phyloP scores from a whole-genome alignment of 164 flowering plant genomes.

The Sedum album region DNA sequence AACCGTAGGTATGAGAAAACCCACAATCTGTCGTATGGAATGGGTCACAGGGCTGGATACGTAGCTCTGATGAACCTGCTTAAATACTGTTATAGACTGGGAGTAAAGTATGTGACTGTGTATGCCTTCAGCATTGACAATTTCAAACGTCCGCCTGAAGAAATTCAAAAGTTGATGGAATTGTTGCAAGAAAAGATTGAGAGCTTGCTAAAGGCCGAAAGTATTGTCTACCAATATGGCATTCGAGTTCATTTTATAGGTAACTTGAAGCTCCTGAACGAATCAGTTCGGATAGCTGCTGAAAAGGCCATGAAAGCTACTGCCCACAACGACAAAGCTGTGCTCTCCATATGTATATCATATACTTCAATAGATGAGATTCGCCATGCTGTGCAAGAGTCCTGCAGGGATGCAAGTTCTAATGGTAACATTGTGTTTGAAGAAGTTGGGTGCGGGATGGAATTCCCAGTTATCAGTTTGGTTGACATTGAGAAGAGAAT shows the following conservation, averaged over 20 bases:
- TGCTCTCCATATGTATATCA: neutral
- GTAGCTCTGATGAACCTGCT: constrained; percentile 39
- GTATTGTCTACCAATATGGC: constrained; percentile 12
- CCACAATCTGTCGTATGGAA: constrained; percentile 21
- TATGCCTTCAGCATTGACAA: neutral
- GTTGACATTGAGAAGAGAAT: neutral
- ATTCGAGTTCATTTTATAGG: neutral
- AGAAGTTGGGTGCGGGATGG: neutral
- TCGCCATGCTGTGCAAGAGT: neutral
- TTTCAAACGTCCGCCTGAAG: constrained; percentile 39
- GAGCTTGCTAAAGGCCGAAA: constrained; percentile 36
- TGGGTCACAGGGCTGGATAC: constrained; percentile 39
- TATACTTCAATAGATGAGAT: constrained; percentile 8
- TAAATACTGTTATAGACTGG: constrained; percentile 53
- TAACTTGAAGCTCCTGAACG: constrained; percentile 17
- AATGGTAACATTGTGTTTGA: constrained; percentile 2
- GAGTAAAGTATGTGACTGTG: constrained; percentile 36
- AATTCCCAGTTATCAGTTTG: constrained; percentile 1
- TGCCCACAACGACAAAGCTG: neutral
- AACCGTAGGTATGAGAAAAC: constrained; percentile 12
- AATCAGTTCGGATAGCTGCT: constrained; percentile 14
- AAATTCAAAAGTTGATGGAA: constrained; percentile 51
- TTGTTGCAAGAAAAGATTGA: constrained; percentile 57
- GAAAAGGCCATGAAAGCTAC: neutral
- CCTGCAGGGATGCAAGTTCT: neutral